Percentiles rank a stretch among this genome's conserved stretches.
These are phyloP conservation scores for Moesziomyces aphidis DNA, from an alignment of 1,284 basidiomycete species.

Conservation along the genomic window DNA sequence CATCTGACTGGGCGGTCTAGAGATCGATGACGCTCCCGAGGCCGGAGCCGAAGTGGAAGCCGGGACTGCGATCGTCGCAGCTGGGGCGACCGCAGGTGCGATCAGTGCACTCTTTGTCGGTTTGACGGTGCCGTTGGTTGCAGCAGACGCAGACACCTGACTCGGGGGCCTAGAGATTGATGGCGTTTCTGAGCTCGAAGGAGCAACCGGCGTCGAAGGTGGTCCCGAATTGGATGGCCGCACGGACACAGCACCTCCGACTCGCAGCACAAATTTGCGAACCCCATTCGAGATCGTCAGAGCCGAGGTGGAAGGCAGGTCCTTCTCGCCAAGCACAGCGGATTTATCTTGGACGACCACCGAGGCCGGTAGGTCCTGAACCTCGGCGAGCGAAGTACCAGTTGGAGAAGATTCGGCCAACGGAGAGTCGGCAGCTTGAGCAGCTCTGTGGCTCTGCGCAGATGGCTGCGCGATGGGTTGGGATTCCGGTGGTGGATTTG, in stretches of 20 bases:
- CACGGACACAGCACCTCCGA: slow-evolving; percentile 6
- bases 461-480: background rate
- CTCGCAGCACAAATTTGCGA: slow-evolving; percentile 22
- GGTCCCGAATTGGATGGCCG: background rate
- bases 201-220: background rate
- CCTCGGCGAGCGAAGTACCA: background rate
- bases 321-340: background rate
- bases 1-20: background rate
- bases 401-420: too few relatives aligned
- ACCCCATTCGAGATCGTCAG: slow-evolving; percentile 28
- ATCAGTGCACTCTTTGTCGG: too few relatives aligned
- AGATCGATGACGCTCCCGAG: background rate
- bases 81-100: too few relatives aligned
- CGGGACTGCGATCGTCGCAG: too few relatives aligned
- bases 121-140: too few relatives aligned
- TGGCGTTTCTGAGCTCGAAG: background rate
- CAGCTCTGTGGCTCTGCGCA: background rate
- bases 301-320: background rate
- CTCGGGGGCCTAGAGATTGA: background rate
- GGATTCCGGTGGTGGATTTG: background rate
- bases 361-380: background rate
- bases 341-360: background rate
- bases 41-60: too few relatives aligned
- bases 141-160: too few relatives aligned
- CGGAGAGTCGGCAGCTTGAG: background rate